A percentile compares a stretch with the other conserved stretches of the same genome.
Conservation (phyloP, 345 rosid species). For the Crucihimalaya himalaica region DNA sequence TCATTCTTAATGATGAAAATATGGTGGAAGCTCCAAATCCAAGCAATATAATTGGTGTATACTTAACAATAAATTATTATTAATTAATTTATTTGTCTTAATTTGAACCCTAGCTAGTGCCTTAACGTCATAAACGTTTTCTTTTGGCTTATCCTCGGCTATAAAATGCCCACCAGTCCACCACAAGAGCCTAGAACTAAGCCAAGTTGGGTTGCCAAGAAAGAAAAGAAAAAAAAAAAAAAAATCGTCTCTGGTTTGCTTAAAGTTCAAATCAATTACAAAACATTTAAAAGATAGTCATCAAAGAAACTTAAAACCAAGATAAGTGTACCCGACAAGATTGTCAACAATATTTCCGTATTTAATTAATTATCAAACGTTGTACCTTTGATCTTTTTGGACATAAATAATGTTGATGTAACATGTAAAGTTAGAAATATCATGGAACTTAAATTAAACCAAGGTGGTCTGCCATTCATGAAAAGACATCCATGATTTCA, state of each 20-base stretch:
- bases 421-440: constrained; percentile 20
- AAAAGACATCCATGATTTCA: constrained; percentile 28
- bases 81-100: neutral
- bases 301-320: neutral
- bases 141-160: neutral
- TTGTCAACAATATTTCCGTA: constrained; percentile 2
- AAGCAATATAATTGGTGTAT: too few relatives aligned
- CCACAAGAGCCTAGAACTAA: neutral
- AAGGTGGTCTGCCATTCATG: constrained; percentile 37
- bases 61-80: too few relatives aligned
- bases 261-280: too few relatives aligned
- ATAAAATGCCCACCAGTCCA: too few relatives aligned
- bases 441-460: constrained; percentile 25
- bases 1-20: too few relatives aligned
- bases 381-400: constrained; percentile 20
- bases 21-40: too few relatives aligned
- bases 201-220: neutral
- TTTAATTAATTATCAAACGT: constrained; percentile 1
- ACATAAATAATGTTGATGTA: constrained; percentile 23
- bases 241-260: neutral
- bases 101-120: neutral
- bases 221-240: neutral
- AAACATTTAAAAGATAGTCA: neutral
- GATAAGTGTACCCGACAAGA: neutral
- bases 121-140: neutral